These are phyloP conservation scores for Alternaria metachromatica DNA, from an alignment of 2,329 filamentous ascomycete species.

Conservation along the genomic window DNA sequence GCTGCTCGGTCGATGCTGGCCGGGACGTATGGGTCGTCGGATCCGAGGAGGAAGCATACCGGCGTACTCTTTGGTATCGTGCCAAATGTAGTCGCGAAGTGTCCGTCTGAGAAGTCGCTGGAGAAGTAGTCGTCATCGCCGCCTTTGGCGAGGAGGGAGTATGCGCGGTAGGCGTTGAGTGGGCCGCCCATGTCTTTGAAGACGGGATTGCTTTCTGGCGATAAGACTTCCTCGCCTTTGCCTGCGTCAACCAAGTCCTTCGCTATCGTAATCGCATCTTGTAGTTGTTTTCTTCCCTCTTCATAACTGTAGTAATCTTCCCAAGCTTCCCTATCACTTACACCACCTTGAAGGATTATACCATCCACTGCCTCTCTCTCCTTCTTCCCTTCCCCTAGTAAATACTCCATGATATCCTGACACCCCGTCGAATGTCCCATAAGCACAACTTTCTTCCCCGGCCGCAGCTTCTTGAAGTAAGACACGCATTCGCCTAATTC, in stretches of 20 bases:
- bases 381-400: too few relatives aligned
- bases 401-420: slow-evolving; percentile 72
- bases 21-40: slow-evolving; percentile 70
- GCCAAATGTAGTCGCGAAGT: slow-evolving; percentile 70
- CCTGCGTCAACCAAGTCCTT: slow-evolving; percentile 63
- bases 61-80: slow-evolving; percentile 59
- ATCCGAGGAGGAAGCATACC: slow-evolving; percentile 70
- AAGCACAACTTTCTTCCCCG: slow-evolving; percentile 64
- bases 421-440: slow-evolving; percentile 74
- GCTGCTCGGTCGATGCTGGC: slow-evolving; percentile 62
- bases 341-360: slow-evolving; percentile 79
- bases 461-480: slow-evolving; percentile 55
- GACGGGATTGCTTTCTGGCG: slow-evolving; percentile 42
- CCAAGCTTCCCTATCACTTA: slow-evolving; percentile 74
- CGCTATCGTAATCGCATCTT: slow-evolving; percentile 54
- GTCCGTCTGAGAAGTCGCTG: slow-evolving; percentile 70
- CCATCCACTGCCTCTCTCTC: too few relatives aligned
- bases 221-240: slow-evolving; percentile 62
- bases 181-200: slow-evolving; percentile 47
- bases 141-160: slow-evolving; percentile 63
- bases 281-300: slow-evolving; percentile 16
- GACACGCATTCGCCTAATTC: slow-evolving; percentile 61
- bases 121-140: slow-evolving; percentile 90
- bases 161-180: slow-evolving; percentile 64
- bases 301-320: slow-evolving; percentile 46